Base-by-base conservation (phyloP, 2,329 filamentous ascomycete genomes). In the Arthrobotrys sinensis region DNA sequence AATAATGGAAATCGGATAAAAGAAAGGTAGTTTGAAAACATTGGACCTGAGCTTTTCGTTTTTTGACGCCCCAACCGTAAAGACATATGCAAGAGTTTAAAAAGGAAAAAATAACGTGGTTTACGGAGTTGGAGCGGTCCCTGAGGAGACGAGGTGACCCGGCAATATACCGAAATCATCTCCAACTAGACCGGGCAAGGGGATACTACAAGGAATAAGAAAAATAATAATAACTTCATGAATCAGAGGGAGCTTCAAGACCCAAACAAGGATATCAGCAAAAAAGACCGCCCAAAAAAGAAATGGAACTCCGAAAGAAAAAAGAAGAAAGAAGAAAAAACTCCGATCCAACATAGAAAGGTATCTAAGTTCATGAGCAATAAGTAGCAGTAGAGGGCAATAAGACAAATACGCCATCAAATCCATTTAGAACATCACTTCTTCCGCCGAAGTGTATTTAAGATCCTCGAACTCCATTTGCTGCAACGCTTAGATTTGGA, bases 51-150 rank as follows among this genome's bases (percentile, higher is more conserved):
- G 73, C 73, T 77, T 77, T 75, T 77, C 50, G 66, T 40, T 65
- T 69, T 76, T 69, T 71, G 73, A 77, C 73, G 73, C 73, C 73
- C 72, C 73, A 77, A 65, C 73, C 73, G 64, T 70, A 71, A 77
- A 70, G 66, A 77, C 50, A 77, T 64, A 66, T 77, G 66, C 65
- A 77, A 28, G 57, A 60, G 60, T 48, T 46, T 38, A 48, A 69
- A 36, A 55, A 21, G 48, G 55, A 76, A 53, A 63, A 63, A 48
- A 16, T 60, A 38, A 53, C 24, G 21, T 10, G 38, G 16, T 43
- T 43, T 24, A 43, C 34, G 55, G 55, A 36, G 24, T 48, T 28
- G 52, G 40, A 60, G 32, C 24, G 45, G 19, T 57, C 34, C 40
- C 50, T 40, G 12, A 65, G 36, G 34, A 38, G 19, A 46, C 19